Conservation (phyloP, 75 land plant genomes). For the Cupressus sempervirens region DNA sequence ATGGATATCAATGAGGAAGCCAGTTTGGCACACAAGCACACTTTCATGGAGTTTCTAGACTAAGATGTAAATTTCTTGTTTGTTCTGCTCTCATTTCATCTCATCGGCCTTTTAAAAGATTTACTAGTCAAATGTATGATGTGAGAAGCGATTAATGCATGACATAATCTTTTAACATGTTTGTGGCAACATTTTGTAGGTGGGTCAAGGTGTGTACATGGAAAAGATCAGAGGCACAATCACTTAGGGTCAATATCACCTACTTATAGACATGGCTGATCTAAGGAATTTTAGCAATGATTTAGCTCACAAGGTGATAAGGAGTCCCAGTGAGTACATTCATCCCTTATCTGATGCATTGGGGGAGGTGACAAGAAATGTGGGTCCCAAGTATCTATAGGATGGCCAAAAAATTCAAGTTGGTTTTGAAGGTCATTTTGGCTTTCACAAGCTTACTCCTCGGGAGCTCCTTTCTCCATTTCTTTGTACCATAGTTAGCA, state of each 20-base stretch:
- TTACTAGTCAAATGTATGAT: too few species aligned
- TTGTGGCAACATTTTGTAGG: conserved; percentile 25
- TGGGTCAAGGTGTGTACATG: conserved; percentile 73
- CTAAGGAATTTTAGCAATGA: conserved; percentile 58
- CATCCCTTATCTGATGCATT: conserved; percentile 87
- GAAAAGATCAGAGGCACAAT: conserved; percentile 62
- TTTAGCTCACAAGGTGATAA: conserved; percentile 76
- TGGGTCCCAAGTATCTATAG: conserved; percentile 71
- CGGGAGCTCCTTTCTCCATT: conserved; percentile 90
- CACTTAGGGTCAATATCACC: conserved; percentile 49
- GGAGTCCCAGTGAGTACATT: conserved; percentile 74
- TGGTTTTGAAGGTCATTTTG: conserved; percentile 95
- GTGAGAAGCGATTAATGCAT: background rate
- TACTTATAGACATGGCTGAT: conserved; percentile 77
- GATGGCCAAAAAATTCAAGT: conserved; percentile 85
- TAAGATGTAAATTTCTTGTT: conserved; percentile 50
- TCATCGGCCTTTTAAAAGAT: background rate
- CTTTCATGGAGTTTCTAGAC: conserved; percentile 81
- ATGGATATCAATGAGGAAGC: conserved; percentile 82
- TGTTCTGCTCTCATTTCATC: too few species aligned
- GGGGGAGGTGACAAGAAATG: conserved; percentile 56
- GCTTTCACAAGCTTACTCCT: conserved; percentile 90
- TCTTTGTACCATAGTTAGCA: conserved; percentile 92
- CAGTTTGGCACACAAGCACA: conserved; percentile 62
- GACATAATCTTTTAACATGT: background rate